Conservation (phyloP, 257 asterid genomes). For the Pogostemon cablin region DNA sequence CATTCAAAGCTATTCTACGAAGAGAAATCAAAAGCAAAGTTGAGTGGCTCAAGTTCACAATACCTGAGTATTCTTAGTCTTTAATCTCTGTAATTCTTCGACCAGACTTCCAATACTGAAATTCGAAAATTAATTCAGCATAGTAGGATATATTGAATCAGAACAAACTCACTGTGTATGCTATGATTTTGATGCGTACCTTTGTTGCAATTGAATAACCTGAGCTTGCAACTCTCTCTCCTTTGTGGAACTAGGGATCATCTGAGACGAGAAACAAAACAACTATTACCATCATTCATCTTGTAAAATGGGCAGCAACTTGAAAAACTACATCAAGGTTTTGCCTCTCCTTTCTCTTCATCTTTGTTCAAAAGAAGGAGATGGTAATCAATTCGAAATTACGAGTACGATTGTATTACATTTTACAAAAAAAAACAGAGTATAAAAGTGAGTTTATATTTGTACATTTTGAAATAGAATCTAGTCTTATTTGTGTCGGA, state of each 20-base stretch:
- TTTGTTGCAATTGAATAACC: constrained; percentile 87
- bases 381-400: no score
- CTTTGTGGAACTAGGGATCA: constrained; percentile 42
- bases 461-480: not conserved
- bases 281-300: not conserved
- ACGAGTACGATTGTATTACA: no score
- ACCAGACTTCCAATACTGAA: constrained; percentile 75
- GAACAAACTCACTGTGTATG: not conserved
- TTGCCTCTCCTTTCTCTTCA: no score
- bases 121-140: constrained; percentile 39
- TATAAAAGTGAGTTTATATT: not conserved
- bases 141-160: not conserved
- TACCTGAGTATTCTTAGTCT: constrained; percentile 72
- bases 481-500: not conserved
- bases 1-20: no score
- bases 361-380: no score
- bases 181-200: constrained; percentile 48
- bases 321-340: no score
- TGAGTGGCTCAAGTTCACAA: not conserved
- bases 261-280: constrained; percentile 40
- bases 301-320: no score
- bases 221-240: constrained; percentile 81
- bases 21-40: not conserved
- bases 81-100: constrained; percentile 84
- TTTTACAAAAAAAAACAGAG: not conserved